Base-by-base conservation (phyloP, 768 basidiomycete species). In the Psilocybe cubensis region DNA sequence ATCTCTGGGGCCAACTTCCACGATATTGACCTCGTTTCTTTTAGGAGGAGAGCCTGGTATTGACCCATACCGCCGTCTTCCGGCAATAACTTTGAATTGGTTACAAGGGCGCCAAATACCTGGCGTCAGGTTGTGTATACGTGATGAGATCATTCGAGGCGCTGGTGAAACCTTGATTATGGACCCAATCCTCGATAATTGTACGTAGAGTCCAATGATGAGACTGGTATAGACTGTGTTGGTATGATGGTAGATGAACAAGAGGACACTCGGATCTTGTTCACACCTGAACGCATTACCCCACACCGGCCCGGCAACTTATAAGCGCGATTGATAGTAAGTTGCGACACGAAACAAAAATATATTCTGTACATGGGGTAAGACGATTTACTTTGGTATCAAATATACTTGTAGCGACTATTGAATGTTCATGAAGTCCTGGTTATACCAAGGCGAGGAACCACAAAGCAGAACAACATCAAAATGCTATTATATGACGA, bases 1-100 rank as follows among this genome's bases (percentile, higher is more conserved):
- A 72, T 98, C 95, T 25, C 95, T 79, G 1, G 94, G 92, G 1
- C 92, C 91, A 3, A 96, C 93, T 72, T 96, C 95, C 42, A 98
- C 89, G 43, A 97, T 89, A 51, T 79, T 84, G 45, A 88, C 81
- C 12, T 20, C 20, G 17, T 40, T 3, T 10, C 21, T 14, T 21
- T 54, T 54, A 24, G 28, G 28, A 12, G 25, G 3, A 21, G 18
- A 14, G 5, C n/a, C 12, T 38, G 35, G 35, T 6, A 38, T 11
- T 8, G 35, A 23, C 18, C 35, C 10, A 3, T 25, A 41, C 9
- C n/a, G 25, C 17, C 50, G 23, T 17, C 35, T 52, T 52, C 50
- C 35, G 12, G 20, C 20, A 9, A 24, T 17, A n/a, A 25, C 14
- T 38, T 23, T 14, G 35, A 41, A 10, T 11, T 24, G 33, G 12